Conservation (phyloP, 805 yeast species). For the Nematodospora valgi region DNA sequence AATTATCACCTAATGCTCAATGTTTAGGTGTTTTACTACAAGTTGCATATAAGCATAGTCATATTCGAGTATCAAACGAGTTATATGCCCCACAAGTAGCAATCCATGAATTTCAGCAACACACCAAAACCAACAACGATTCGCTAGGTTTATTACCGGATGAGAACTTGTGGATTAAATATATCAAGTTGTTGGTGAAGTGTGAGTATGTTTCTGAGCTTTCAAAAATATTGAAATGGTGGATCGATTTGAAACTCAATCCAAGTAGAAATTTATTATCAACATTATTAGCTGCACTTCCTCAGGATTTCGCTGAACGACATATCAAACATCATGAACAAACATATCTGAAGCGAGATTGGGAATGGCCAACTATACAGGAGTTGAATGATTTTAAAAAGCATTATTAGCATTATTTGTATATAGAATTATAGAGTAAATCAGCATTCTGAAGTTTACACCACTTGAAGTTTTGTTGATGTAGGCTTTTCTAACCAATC, state of each 20-base stretch:
- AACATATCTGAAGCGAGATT: slow-evolving; percentile 11
- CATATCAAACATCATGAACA: slow-evolving; percentile 32
- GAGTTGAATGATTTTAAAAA: no score
- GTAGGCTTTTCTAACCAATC: slow-evolving; percentile 1
- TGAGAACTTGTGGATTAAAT: slow-evolving; percentile 47
- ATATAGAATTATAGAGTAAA: background rate
- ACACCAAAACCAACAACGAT: slow-evolving; percentile 2
- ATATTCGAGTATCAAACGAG: slow-evolving; percentile 42
- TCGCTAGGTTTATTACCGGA: slow-evolving; percentile 35
- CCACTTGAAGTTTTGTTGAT: background rate
- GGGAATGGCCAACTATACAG: slow-evolving; percentile 35
- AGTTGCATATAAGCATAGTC: slow-evolving; percentile 36
- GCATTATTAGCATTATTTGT: background rate
- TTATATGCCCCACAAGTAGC: slow-evolving; percentile 59
- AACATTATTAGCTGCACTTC: slow-evolving; percentile 35
- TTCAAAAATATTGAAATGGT: slow-evolving; percentile 48
- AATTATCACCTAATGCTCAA: slow-evolving; percentile 23
- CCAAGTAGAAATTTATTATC: slow-evolving; percentile 43
- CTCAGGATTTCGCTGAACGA: slow-evolving; percentile 33
- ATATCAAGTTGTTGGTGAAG: slow-evolving; percentile 47
- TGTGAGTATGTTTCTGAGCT: slow-evolving; percentile 48
- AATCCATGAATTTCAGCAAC: slow-evolving; percentile 49
- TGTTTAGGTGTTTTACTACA: slow-evolving; percentile 44
- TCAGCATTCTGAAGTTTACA: background rate
- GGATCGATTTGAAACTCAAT: slow-evolving; percentile 45